Conservation (phyloP, 495 filamentous ascomycete species). For the Aspergillus coremiiformis region DNA sequence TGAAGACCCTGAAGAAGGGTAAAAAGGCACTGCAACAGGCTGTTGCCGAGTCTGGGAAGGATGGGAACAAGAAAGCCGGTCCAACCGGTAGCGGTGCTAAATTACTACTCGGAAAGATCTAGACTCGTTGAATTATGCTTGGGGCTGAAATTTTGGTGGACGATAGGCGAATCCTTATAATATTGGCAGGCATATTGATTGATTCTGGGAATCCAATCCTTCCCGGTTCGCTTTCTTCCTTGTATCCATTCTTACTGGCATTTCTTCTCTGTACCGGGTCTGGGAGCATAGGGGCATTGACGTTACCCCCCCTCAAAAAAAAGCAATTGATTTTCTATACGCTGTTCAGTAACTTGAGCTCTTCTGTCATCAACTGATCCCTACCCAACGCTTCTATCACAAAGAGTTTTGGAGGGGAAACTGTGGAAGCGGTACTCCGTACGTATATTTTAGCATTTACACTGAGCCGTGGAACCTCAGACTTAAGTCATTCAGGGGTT, state of each 20-base stretch:
- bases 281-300: conserved; percentile 8
- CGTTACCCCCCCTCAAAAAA: conserved; percentile 7
- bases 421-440: too few relatives aligned
- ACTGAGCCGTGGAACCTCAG: background rate
- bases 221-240: background rate
- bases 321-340: conserved; percentile 13
- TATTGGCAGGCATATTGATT: conserved; percentile 5
- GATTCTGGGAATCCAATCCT: background rate
- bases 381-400: background rate
- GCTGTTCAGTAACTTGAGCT: background rate
- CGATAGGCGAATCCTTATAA: background rate
- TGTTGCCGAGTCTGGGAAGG: conserved; percentile 30
- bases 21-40: conserved; percentile 47
- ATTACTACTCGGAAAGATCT: conserved; percentile 39
- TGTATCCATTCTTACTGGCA: conserved; percentile 2
- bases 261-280: conserved; percentile 12
- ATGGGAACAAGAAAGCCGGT: conserved; percentile 33
- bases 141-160: background rate
- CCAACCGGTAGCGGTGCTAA: conserved; percentile 39
- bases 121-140: background rate
- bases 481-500: background rate
- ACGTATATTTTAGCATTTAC: too few relatives aligned
- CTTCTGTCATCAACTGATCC: too few relatives aligned
- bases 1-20: conserved; percentile 54
- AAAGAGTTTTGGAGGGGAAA: too few relatives aligned